Percentiles rank a stretch among this genome's conserved stretches.
These are phyloP conservation scores for Chrysoporthe austroafricana DNA, from an alignment of 2,329 filamentous ascomycete species.

Conservation along the genomic window DNA sequence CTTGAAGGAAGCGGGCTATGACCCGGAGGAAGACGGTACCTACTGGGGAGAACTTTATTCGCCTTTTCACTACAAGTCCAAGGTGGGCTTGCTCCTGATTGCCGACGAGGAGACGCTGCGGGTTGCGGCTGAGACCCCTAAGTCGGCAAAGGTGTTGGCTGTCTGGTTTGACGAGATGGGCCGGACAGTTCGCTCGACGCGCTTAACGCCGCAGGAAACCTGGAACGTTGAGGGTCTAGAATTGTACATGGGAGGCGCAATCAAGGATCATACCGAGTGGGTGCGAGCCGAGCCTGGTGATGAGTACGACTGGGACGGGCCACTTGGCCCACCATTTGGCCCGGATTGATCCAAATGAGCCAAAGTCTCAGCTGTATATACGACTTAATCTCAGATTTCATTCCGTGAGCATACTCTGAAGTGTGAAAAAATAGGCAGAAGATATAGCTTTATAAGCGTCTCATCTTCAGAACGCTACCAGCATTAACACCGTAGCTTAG, in stretches of 20 bases:
- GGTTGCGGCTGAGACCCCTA: background rate
- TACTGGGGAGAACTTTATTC: conserved; percentile 1
- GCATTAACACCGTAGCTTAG: no score
- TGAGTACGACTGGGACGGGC: no score
- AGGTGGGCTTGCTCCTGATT: background rate
- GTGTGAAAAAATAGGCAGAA: no score
- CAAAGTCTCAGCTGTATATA: no score
- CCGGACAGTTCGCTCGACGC: background rate
- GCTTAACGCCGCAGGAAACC: background rate
- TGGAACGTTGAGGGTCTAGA: background rate
- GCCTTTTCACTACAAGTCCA: background rate
- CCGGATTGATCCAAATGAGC: no score
- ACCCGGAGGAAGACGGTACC: background rate
- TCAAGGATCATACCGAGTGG: no score
- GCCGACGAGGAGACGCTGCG: background rate
- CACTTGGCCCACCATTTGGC: no score
- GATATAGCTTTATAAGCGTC: no score
- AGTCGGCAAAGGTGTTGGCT: background rate
- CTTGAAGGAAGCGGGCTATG: background rate
- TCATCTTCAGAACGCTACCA: no score
- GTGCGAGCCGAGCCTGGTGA: no score
- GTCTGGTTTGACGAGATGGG: conserved; percentile 1
- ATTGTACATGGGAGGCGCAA: background rate
- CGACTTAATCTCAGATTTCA: no score
- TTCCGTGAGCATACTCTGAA: no score